Evolutionary conservation across 2,329 filamentous ascomycete species (phyloP).

Genomic region (Monilinia vaccinii-corymbosi): DNA sequence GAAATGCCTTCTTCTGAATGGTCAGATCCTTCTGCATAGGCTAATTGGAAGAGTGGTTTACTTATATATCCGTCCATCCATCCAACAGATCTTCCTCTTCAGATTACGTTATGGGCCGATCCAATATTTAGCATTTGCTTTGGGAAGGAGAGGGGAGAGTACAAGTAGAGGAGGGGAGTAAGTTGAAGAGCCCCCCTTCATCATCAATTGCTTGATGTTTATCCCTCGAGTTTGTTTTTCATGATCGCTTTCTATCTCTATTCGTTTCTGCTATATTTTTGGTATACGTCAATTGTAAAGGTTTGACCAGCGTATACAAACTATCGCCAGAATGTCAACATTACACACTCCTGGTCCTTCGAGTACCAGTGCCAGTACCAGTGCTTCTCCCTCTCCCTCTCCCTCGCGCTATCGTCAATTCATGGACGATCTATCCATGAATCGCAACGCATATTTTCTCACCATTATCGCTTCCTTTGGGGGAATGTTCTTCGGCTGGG

Average conservation of each 20-base stretch:
- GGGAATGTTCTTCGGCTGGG: constrained; percentile 51
- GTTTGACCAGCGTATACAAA: neutral
- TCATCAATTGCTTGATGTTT: neutral
- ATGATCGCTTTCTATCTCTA: too few species aligned
- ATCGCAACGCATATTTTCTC: constrained; percentile 11
- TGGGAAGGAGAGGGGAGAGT: neutral
- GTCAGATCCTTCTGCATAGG: too few species aligned
- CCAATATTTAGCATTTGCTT: too few species aligned
- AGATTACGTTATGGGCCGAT: too few species aligned
- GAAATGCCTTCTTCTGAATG: too few species aligned
- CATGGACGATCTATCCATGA: neutral
- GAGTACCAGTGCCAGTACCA: neutral
- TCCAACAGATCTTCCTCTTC: too few species aligned
- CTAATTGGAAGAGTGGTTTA: too few species aligned
- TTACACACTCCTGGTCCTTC: neutral
- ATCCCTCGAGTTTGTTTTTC: neutral
- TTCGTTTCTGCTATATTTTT: neutral
- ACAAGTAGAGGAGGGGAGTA: neutral
- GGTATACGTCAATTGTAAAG: neutral
- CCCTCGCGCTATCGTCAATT: constrained; percentile 4
- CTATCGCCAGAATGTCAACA: neutral
- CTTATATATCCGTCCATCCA: too few species aligned
- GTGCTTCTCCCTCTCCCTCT: neutral
- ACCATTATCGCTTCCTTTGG: constrained; percentile 46
- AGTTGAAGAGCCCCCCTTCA: neutral